These are phyloP conservation scores for Chimonanthus praecox DNA, from an alignment of 164 flowering plant species.

Conservation along the genomic window DNA sequence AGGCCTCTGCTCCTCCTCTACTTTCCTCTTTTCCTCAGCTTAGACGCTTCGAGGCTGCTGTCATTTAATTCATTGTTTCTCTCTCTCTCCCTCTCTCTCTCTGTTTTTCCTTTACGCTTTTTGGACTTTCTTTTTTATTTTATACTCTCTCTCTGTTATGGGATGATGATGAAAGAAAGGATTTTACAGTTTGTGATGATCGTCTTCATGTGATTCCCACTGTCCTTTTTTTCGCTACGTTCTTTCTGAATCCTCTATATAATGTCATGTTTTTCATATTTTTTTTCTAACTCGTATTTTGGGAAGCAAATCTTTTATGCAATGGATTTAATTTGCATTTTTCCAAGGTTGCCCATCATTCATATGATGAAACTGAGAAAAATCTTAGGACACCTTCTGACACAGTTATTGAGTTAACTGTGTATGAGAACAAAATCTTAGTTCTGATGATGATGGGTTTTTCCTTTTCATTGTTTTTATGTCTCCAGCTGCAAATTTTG, in stretches of 20 bases:
- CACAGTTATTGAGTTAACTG: slow-evolving; percentile 22
- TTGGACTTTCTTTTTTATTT: not conserved
- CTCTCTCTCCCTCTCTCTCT: not conserved
- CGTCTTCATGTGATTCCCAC: slow-evolving; percentile 17
- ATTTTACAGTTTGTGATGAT: slow-evolving; percentile 18
- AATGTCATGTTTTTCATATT: not conserved
- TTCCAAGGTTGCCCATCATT: not conserved
- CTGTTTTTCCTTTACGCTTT: too few relatives aligned
- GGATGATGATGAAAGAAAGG: slow-evolving; percentile 24
- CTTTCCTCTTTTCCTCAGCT: not conserved
- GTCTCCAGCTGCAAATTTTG: not conserved
- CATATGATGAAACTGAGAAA: slow-evolving; percentile 26
- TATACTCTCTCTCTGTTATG: not conserved
- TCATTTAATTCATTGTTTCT: not conserved
- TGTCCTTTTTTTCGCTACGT: slow-evolving; percentile 27
- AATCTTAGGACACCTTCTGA: slow-evolving; percentile 48
- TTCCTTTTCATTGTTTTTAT: not conserved
- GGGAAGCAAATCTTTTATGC: too few relatives aligned
- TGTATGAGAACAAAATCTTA: slow-evolving; percentile 27
- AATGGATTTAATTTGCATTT: not conserved
- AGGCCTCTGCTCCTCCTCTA: not conserved
- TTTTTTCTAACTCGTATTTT: not conserved
- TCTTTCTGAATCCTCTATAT: slow-evolving; percentile 31
- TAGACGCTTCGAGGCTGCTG: too few relatives aligned
- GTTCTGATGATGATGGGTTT: slow-evolving; percentile 25